Percentiles rank a stretch among this genome's conserved stretches.
Conservation (phyloP, 257 asterid species). For the Paulownia fortunei region DNA sequence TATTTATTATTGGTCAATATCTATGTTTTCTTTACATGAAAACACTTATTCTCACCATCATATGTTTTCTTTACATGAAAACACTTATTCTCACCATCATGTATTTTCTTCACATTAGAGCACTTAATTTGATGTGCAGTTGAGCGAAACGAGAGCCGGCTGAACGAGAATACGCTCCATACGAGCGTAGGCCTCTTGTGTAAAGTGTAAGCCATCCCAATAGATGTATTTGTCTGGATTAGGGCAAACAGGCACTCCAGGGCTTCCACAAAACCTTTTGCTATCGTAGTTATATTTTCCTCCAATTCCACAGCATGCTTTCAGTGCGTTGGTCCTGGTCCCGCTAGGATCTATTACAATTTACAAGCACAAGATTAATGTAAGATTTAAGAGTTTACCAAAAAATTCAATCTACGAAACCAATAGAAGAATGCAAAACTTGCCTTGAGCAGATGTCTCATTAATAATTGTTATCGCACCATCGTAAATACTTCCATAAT, state of each 20-base stretch:
- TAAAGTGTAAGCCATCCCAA: conserved; percentile 51
- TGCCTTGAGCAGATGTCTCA: background rate
- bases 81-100: too few relatives aligned
- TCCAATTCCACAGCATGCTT: conserved; percentile 57
- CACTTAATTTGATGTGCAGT: background rate
- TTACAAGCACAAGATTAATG: too few relatives aligned
- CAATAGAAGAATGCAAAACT: background rate
- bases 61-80: too few relatives aligned
- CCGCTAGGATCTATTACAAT: background rate
- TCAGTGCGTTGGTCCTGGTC: conserved; percentile 9
- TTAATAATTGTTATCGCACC: background rate
- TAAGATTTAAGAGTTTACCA: too few relatives aligned
- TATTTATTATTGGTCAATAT: too few relatives aligned
- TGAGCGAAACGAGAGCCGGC: background rate
- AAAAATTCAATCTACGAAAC: too few relatives aligned
- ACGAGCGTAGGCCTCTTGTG: conserved; percentile 32
- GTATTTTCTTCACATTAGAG: too few relatives aligned
- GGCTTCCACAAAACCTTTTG: conserved; percentile 30
- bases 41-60: too few relatives aligned
- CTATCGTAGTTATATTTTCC: conserved; percentile 27
- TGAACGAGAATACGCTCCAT: background rate
- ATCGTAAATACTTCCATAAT: background rate
- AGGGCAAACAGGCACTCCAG: conserved; percentile 19
- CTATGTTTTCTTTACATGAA: too few relatives aligned
- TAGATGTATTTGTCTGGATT: conserved; percentile 16